These are phyloP conservation scores for Imleria badia DNA, from an alignment of 768 basidiomycete genomes.

Conservation along the genomic window DNA sequence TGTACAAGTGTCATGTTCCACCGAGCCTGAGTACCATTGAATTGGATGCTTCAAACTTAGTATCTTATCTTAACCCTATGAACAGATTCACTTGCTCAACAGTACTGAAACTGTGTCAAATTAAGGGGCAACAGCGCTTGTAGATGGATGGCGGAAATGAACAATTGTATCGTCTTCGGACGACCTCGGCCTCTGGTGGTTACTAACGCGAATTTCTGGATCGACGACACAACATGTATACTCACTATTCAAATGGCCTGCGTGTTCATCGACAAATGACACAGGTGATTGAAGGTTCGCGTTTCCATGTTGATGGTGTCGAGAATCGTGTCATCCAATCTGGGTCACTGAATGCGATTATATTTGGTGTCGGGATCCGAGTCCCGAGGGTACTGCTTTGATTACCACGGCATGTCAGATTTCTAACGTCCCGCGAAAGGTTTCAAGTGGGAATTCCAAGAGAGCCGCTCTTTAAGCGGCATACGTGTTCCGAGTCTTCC, in stretches of 20 bases:
- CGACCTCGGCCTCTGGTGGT: background rate
- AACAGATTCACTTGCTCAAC: background rate
- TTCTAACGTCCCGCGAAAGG: conserved; percentile 3
- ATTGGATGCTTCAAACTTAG: no score
- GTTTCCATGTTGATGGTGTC: background rate
- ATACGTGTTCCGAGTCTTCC: no score
- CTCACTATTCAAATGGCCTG: no score
- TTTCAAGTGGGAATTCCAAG: background rate
- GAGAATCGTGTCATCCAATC: background rate
- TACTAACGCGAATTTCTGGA: background rate
- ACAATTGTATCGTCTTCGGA: background rate
- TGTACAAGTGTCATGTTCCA: no score
- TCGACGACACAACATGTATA: background rate
- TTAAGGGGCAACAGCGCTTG: background rate
- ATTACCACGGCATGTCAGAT: background rate
- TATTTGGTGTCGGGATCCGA: no score
- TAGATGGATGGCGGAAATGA: background rate
- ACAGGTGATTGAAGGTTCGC: background rate
- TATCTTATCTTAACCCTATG: background rate
- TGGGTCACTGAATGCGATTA: no score
- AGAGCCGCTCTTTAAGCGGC: background rate
- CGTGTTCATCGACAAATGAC: no score
- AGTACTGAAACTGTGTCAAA: background rate
- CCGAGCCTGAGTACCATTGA: no score
- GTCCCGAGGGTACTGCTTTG: background rate